These are phyloP conservation scores for Wallacemonas sp. DNA, from an alignment of 208 protist genomes.

Conservation along the genomic window DNA sequence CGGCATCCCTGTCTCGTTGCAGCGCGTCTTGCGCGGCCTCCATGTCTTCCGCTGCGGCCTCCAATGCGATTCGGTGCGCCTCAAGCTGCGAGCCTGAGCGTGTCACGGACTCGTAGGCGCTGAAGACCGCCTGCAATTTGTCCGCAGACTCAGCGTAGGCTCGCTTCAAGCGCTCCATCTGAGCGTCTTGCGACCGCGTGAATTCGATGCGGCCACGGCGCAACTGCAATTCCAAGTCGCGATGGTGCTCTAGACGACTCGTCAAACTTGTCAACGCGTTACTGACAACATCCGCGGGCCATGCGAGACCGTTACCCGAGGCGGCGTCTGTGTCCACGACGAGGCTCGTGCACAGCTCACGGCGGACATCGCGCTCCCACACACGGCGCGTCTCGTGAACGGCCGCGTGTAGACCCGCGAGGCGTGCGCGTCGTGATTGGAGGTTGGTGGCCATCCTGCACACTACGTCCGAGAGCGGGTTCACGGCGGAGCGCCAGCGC, in stretches of 20 bases:
- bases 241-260: constrained; percentile 14
- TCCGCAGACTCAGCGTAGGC: not conserved
- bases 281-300: constrained; percentile 15
- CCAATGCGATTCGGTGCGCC: constrained; percentile 19
- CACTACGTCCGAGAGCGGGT: constrained; percentile 27
- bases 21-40: constrained; percentile 14
- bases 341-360: too few relatives aligned
- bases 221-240: constrained; percentile 9
- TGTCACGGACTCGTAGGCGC: constrained; percentile 27
- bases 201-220: constrained; percentile 12
- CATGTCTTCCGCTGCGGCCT: constrained; percentile 24
- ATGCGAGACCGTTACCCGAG: not conserved
- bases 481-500: constrained; percentile 19
- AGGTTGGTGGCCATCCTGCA: constrained; percentile 18
- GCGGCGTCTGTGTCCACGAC: too few relatives aligned
- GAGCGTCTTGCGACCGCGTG: not conserved
- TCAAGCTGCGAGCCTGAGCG: constrained; percentile 20
- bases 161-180: constrained; percentile 22
- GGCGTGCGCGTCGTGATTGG: constrained; percentile 20
- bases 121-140: constrained; percentile 17
- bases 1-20: constrained; percentile 14
- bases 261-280: constrained; percentile 16
- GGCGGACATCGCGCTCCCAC: constrained; percentile 36
- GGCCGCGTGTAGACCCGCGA: constrained; percentile 25
- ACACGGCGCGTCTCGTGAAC: constrained; percentile 22